These are phyloP conservation scores for Lachnellula willkommii DNA, from an alignment of 2,329 filamentous ascomycete genomes.

Conservation along the genomic window DNA sequence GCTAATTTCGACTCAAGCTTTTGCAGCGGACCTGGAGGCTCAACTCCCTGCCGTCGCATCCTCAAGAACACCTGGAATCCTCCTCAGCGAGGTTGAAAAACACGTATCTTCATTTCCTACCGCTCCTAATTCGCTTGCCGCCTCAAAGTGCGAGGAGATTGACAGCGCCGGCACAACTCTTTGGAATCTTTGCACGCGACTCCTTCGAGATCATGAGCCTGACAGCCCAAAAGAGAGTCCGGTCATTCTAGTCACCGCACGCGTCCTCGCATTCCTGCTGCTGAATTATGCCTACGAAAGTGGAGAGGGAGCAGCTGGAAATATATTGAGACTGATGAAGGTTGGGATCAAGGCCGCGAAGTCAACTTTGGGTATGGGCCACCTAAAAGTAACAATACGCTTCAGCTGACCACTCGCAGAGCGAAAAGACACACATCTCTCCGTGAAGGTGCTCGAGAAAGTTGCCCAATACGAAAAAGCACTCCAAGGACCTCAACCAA, in stretches of 20 bases:
- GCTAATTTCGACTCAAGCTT: constrained; percentile 18
- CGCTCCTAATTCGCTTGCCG: constrained; percentile 26
- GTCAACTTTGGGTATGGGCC: constrained; percentile 53
- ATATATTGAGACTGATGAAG: constrained; percentile 55
- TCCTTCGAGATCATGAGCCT: constrained; percentile 35
- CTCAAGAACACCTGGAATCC: constrained; percentile 14
- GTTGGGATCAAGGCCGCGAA: constrained; percentile 62
- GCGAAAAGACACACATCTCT: constrained; percentile 47
- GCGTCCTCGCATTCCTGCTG: constrained; percentile 60
- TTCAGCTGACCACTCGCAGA: constrained; percentile 17
- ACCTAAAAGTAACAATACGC: neutral
- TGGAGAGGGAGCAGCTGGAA: constrained; percentile 29
- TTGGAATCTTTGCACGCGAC: constrained; percentile 62
- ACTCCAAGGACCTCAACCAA: constrained; percentile 31
- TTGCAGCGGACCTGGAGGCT: constrained; percentile 21
- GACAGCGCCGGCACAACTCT: constrained; percentile 52
- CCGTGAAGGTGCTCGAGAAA: constrained; percentile 56
- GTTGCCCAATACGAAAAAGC: constrained; percentile 52
- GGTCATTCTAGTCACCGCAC: constrained; percentile 31
- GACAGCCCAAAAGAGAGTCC: constrained; percentile 20
- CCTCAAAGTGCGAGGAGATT: constrained; percentile 41
- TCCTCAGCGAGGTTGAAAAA: constrained; percentile 39
- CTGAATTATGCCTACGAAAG: constrained; percentile 51
- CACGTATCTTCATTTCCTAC: constrained; percentile 34
- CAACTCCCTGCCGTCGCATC: constrained; percentile 18